phyloP scores from a whole-genome alignment of 1,284 basidiomycete genomes.

The Ceratobasidium sp. region DNA sequence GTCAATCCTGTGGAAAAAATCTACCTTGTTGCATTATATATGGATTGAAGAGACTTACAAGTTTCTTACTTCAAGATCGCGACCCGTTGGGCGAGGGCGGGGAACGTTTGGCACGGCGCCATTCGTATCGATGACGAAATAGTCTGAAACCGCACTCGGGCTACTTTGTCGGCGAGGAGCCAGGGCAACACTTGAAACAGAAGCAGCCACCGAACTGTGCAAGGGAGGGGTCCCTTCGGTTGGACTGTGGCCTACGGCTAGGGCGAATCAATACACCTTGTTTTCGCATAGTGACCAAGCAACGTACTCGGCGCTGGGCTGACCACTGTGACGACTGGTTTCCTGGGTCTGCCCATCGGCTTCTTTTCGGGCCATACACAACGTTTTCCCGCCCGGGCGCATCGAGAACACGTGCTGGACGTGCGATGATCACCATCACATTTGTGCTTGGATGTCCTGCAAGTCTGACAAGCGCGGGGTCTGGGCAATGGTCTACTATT shows the following conservation, averaged over 20 bases:
- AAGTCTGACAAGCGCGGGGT: conserved; percentile 25
- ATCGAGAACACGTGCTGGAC: conserved; percentile 7
- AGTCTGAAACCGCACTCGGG: conserved; percentile 18
- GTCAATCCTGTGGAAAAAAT: conserved; percentile 28
- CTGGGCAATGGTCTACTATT: not conserved
- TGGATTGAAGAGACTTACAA: not conserved
- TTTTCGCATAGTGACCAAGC: not conserved
- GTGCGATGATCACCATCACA: conserved; percentile 27
- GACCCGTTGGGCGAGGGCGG: conserved; percentile 5
- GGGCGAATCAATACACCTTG: conserved; percentile 9
- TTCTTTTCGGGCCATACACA: conserved; percentile 32
- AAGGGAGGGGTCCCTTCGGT: not conserved
- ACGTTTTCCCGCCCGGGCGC: conserved; percentile 5
- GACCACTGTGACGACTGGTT: conserved; percentile 3
- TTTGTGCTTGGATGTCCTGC: conserved; percentile 25
- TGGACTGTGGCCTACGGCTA: not conserved
- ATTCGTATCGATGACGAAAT: conserved; percentile 24
- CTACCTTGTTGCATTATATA: not conserved
- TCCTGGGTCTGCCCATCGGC: conserved; percentile 30
- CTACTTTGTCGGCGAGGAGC: not conserved
- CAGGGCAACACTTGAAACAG: not conserved
- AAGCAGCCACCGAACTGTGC: not conserved
- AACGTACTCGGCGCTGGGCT: not conserved
- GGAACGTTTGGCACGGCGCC: not conserved
- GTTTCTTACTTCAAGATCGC: conserved; percentile 22